phyloP scores from a whole-genome alignment of 2,329 filamentous ascomycete species.

The Malbranchea cinnamomea region DNA sequence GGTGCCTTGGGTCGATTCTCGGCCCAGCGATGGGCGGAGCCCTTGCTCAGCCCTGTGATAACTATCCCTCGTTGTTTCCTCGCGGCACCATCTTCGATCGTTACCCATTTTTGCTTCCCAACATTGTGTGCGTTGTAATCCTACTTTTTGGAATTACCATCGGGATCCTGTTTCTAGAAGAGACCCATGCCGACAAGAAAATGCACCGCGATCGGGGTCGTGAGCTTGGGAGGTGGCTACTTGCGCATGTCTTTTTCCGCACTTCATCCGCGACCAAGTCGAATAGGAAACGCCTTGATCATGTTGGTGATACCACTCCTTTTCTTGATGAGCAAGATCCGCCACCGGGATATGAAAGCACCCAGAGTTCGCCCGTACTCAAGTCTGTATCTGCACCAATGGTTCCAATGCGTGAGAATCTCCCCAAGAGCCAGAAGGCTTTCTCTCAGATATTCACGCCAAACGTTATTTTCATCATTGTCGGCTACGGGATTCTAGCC shows the following conservation, averaged over 20 bases:
- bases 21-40: slow-evolving; percentile 84
- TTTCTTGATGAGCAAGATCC: slow-evolving; percentile 43
- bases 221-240: slow-evolving; percentile 59
- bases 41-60: slow-evolving; percentile 71
- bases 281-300: too few relatives aligned
- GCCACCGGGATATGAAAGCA: slow-evolving; percentile 53
- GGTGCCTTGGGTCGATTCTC: slow-evolving; percentile 92
- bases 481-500: slow-evolving; percentile 81
- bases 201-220: slow-evolving; percentile 58
- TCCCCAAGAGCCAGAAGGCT: slow-evolving; percentile 23
- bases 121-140: slow-evolving; percentile 73
- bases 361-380: slow-evolving; percentile 37
- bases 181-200: slow-evolving; percentile 79
- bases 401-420: not conserved
- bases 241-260: slow-evolving; percentile 13
- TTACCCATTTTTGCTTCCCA: slow-evolving; percentile 83
- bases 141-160: slow-evolving; percentile 61
- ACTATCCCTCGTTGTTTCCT: slow-evolving; percentile 60
- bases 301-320: slow-evolving; percentile 8
- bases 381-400: slow-evolving; percentile 16
- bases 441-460: slow-evolving; percentile 59
- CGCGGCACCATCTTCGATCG: slow-evolving; percentile 64
- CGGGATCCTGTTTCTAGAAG: slow-evolving; percentile 77
- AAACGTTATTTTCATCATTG: slow-evolving; percentile 73
- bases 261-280: not conserved